A percentile compares a stretch with the other conserved stretches of the same genome.
Conservation (phyloP, 305 asterid genomes). For the Fraxinus latifolia region DNA sequence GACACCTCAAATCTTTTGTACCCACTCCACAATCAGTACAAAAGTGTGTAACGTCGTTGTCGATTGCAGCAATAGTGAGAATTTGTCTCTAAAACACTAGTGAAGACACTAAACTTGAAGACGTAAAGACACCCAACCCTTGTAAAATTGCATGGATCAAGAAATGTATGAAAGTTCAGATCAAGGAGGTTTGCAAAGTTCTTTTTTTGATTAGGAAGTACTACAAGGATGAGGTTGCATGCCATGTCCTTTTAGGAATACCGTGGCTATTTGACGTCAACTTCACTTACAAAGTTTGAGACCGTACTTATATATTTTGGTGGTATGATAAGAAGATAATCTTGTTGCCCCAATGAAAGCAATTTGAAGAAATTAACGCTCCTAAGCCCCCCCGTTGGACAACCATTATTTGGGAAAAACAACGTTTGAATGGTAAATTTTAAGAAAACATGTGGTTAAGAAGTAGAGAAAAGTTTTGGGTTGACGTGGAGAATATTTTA, state of each 20-base stretch:
- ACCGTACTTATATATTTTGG: background rate
- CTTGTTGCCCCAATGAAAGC: background rate
- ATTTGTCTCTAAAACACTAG: background rate
- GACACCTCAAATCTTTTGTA: background rate
- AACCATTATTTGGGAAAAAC: background rate
- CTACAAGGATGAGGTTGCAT: background rate
- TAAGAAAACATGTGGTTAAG: background rate
- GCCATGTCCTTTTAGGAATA: background rate
- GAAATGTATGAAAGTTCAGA: background rate
- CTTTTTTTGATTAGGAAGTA: background rate
- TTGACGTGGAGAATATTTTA: no score
- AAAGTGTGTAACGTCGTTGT: background rate
- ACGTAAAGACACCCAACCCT: background rate
- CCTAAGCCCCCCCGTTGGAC: background rate
- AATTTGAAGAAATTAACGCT: background rate
- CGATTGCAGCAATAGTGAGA: background rate
- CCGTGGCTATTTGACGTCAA: background rate
- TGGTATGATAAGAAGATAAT: background rate
- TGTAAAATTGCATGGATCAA: background rate
- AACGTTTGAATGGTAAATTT: background rate
- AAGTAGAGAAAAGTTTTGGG: background rate
- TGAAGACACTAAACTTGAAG: background rate
- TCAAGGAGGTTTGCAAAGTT: background rate
- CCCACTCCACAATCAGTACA: background rate
- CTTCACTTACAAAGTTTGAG: background rate